Conservation (phyloP, 257 asterid species). For the Nicotiana benthamiana region DNA sequence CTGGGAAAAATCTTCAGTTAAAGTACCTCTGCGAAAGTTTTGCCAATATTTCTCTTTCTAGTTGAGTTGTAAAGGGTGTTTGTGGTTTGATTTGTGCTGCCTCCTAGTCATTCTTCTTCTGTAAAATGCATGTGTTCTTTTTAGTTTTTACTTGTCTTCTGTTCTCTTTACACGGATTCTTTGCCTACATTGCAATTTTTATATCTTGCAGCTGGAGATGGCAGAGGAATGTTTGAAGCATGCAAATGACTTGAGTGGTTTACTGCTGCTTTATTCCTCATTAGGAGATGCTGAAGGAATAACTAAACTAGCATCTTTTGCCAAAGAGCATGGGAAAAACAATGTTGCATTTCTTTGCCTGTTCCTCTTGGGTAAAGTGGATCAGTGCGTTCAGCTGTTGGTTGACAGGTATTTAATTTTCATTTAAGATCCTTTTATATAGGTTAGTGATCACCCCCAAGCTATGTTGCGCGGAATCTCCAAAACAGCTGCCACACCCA, state of each 20-base stretch:
- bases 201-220: conserved; percentile 67
- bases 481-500: too few relatives aligned
- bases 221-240: conserved; percentile 89
- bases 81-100: conserved; percentile 2
- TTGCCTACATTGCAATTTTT: background rate
- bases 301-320: conserved; percentile 57
- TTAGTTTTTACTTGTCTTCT: conserved; percentile 1
- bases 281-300: conserved; percentile 83
- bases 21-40: background rate
- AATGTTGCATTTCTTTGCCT: conserved; percentile 93
- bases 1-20: background rate
- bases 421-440: background rate
- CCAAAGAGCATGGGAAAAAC: conserved; percentile 87
- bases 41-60: background rate
- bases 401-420: conserved; percentile 57
- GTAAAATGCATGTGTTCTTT: background rate
- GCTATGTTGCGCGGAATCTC: too few relatives aligned
- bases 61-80: background rate
- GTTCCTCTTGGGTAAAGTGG: conserved; percentile 88
- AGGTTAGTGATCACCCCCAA: background rate
- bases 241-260: conserved; percentile 94
- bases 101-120: background rate
- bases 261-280: conserved; percentile 78
- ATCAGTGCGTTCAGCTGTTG: conserved; percentile 90
- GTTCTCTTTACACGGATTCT: background rate